A percentile compares a stretch with the other conserved stretches of the same genome.
Conservation (phyloP, 31 red algal genomes). For the Bonnemaisonia californica region DNA sequence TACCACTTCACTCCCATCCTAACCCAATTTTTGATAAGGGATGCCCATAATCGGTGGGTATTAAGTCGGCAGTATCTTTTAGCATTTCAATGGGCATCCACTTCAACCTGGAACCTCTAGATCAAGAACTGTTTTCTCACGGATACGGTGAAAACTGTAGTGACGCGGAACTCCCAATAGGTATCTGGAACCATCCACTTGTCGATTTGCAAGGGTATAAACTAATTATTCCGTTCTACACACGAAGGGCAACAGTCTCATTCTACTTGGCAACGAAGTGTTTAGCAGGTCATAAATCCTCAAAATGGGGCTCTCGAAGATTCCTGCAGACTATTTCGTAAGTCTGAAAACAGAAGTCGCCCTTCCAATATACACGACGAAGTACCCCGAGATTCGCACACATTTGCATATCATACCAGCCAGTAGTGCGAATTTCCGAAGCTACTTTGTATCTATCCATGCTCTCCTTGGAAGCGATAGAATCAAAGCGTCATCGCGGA, state of each 20-base stretch:
- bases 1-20: background rate
- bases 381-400: background rate
- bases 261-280: background rate
- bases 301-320: background rate
- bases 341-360: background rate
- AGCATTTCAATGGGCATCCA: constrained; percentile 5
- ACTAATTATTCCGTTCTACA: background rate
- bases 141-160: constrained; percentile 37
- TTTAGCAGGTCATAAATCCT: background rate
- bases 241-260: background rate
- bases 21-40: constrained; percentile 43
- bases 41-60: constrained; percentile 33
- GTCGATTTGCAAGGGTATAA: constrained; percentile 9
- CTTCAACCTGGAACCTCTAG: constrained; percentile 27
- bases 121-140: constrained; percentile 42
- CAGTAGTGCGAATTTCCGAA: background rate
- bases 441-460: background rate
- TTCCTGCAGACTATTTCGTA: background rate
- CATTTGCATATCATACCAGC: background rate
- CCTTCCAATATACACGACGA: background rate
- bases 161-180: constrained; percentile 15
- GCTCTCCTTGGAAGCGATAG: background rate
- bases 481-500: background rate
- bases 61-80: constrained; percentile 12
- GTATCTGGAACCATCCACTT: constrained; percentile 37